phyloP scores from a whole-genome alignment of 2,329 filamentous ascomycete species.

The Colletotrichum liaoningense region DNA sequence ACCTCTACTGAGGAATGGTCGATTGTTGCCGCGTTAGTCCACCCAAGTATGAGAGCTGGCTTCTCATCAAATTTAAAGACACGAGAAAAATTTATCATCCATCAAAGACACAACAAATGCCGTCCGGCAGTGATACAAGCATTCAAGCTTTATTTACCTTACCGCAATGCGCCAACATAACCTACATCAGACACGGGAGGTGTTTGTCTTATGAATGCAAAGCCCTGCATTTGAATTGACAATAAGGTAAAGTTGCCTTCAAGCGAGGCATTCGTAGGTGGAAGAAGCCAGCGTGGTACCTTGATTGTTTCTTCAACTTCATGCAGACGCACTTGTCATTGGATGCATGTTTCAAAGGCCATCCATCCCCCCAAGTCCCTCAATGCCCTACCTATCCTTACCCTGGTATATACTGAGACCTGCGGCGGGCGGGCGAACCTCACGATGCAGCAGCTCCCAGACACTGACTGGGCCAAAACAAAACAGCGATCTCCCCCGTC shows the following conservation, averaged over 20 bases:
- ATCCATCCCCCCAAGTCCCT: not conserved
- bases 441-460: constrained; percentile 8
- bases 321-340: constrained; percentile 22
- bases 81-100: not conserved
- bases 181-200: not conserved
- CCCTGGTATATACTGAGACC: constrained; percentile 26
- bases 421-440: constrained; percentile 8
- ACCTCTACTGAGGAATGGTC: constrained; percentile 19
- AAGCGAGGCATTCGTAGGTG: not conserved
- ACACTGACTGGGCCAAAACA: constrained; percentile 6
- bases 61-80: not conserved
- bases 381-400: not conserved
- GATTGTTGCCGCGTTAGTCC: constrained; percentile 2
- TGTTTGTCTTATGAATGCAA: not conserved
- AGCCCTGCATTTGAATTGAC: not conserved
- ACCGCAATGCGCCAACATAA: not conserved
- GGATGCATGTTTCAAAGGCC: constrained; percentile 20
- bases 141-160: constrained; percentile 3
- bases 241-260: not conserved
- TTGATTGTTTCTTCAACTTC: constrained; percentile 4
- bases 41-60: not conserved
- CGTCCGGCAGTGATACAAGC: not conserved
- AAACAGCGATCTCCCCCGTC: constrained; percentile 16
- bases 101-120: not conserved
- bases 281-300: not conserved